Evolutionary conservation across 352 stramenopile species (phyloP).

Genomic region (Pythium guiyangense): DNA sequence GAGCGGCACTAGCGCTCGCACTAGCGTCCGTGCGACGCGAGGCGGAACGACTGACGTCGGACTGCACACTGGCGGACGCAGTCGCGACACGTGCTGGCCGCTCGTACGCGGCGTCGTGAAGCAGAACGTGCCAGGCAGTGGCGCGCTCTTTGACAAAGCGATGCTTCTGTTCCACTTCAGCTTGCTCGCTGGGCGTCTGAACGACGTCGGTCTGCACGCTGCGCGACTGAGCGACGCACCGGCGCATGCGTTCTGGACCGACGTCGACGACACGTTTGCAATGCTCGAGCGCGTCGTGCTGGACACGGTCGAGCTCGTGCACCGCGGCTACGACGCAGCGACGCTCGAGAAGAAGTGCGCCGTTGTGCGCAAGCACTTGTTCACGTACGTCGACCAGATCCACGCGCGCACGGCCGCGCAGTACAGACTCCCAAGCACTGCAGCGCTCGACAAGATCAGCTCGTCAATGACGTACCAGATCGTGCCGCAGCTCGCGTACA

Average conservation of each 20-base stretch:
- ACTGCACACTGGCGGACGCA: constrained; percentile 34
- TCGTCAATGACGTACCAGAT: not conserved
- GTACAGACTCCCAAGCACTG: constrained; percentile 1
- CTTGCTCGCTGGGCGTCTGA: constrained; percentile 3
- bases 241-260: constrained; percentile 5
- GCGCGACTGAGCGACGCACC: not conserved
- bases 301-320: not conserved
- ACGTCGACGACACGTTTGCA: constrained; percentile 10
- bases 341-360: not conserved
- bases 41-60: constrained; percentile 52
- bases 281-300: constrained; percentile 15
- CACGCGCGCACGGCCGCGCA: not conserved
- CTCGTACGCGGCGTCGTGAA: constrained; percentile 32
- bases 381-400: not conserved
- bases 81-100: constrained; percentile 50
- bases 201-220: no score
- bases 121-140: constrained; percentile 27
- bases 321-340: constrained; percentile 7
- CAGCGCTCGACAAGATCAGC: not conserved
- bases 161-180: constrained; percentile 27
- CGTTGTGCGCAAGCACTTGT: not conserved
- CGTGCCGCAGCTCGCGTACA: not conserved
- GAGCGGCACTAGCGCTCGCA: not conserved
- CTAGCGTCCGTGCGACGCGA: constrained; percentile 9
- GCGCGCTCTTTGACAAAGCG: constrained; percentile 30